Base-by-base conservation (phyloP, 176 grass and related monocot genomes). In the Eleusine indica region DNA sequence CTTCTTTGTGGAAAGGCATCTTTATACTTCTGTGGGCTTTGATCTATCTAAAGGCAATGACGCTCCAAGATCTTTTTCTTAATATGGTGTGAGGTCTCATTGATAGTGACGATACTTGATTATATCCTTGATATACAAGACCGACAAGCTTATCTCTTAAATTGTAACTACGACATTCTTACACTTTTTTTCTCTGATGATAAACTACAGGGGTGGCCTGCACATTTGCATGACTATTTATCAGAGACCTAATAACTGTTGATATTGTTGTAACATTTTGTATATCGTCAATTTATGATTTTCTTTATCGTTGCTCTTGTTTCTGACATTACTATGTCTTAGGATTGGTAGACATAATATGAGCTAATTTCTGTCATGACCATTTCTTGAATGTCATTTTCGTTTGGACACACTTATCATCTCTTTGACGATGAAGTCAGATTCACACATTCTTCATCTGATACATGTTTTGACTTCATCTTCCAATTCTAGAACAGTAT, bases 31-130 rank as follows among this genome's bases (percentile, higher is more conserved):
- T 25, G 0, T 48, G n/a, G 15, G 56, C 67, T 66, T 48, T 35
- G 21, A 56, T 86, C 11, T 66, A 12, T 53, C 56, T 42, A 73
- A 80, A 80, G 68, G 44, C 10, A 29, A n/a, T 72, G 37, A 52
- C 66, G 77, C 73, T 66, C 56, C 29, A 39, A 62, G 11, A 56
- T 76, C 72, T 67, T 76, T 84, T 84, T 84, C 82, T 57, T 9
- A 49, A 76, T 57, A 76, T 86, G 83, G 75, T 86, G 75, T 7
- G 75, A 86, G 41, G 75, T 86, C 67, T 72, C 14, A 0, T 9
- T 72, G 83, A 86, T 1, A 72, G 75, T 52, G 83, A 86, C 22
- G 12, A 60, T 67, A 60, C 68, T 71, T 71, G 22, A 4, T 62
- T 41, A 30, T 41, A 54, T 68, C 30, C 42, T 51, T 76, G 66